A percentile compares a stretch with the other conserved stretches of the same genome.
Conservation (phyloP, 345 rosid species). For the Gossypium raimondii region DNA sequence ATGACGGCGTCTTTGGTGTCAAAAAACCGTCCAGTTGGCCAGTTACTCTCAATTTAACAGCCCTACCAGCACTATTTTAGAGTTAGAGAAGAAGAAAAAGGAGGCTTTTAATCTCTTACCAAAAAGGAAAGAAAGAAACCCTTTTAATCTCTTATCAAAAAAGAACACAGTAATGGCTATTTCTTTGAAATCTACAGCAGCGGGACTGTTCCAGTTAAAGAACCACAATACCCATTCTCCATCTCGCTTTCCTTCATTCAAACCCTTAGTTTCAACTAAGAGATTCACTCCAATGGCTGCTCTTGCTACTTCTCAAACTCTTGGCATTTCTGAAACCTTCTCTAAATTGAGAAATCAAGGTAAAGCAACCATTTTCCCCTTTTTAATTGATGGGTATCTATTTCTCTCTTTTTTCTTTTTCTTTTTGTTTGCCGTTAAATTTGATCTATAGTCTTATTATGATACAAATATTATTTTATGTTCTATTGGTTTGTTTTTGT, state of each 20-base stretch:
- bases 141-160: background rate
- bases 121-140: background rate
- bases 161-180: background rate
- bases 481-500: background rate
- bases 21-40: too few relatives aligned
- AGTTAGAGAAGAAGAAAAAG: too few relatives aligned
- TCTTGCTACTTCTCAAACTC: slow-evolving; percentile 33
- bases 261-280: slow-evolving; percentile 29
- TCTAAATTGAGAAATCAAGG: slow-evolving; percentile 54
- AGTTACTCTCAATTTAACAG: too few relatives aligned
- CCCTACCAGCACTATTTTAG: too few relatives aligned
- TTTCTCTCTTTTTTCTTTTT: background rate
- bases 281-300: slow-evolving; percentile 52
- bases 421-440: background rate
- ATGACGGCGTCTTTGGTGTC: too few relatives aligned
- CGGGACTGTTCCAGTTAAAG: background rate
- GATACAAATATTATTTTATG: too few relatives aligned
- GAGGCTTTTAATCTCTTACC: too few relatives aligned
- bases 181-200: background rate
- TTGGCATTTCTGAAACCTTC: slow-evolving; percentile 61
- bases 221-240: background rate
- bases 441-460: too few relatives aligned
- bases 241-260: slow-evolving; percentile 16
- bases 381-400: background rate
- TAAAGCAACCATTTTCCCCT: slow-evolving; percentile 40